These are phyloP conservation scores for Dissophora globulifera DNA, from an alignment of 192 early-diverging fungal species.

Conservation along the genomic window DNA sequence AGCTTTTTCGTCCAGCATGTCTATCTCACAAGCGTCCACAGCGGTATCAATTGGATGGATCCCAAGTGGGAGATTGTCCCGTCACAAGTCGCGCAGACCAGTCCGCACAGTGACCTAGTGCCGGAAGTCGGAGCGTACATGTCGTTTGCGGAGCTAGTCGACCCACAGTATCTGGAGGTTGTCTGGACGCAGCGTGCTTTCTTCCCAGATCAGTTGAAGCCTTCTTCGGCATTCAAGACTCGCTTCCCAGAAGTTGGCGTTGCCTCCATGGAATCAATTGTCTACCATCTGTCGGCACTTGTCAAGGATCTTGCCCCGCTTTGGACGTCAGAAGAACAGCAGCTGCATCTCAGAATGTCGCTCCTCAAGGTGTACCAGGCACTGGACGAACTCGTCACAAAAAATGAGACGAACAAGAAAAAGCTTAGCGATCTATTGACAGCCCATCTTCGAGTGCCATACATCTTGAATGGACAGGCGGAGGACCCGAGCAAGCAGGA, in stretches of 20 bases:
- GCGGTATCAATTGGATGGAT: constrained; percentile 18
- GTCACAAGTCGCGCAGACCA: not conserved
- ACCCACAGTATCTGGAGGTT: not conserved
- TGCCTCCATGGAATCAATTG: not conserved
- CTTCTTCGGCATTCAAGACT: not conserved
- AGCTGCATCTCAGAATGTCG: not conserved
- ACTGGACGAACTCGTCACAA: not conserved
- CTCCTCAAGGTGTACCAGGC: constrained; percentile 14
- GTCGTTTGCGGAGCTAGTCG: constrained; percentile 7
- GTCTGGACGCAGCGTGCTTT: constrained; percentile 29
- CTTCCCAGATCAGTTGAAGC: constrained; percentile 18
- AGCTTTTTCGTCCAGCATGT: not conserved
- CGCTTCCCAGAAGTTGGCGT: not conserved
- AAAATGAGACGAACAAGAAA: not conserved
- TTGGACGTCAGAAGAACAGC: constrained; percentile 3
- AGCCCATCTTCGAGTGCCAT: not conserved
- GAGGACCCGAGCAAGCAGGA: not conserved
- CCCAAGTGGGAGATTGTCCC: constrained; percentile 31
- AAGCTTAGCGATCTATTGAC: not conserved
- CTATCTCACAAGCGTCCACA: not conserved
- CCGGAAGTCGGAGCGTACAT: constrained; percentile 8
- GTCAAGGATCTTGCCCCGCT: not conserved
- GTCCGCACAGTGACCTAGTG: not conserved
- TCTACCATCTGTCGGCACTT: constrained; percentile 5
- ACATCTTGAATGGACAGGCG: constrained; percentile 16